Evolutionary conservation across 805 yeast species (phyloP).

Genomic region (Candida ascalaphidarum): DNA sequence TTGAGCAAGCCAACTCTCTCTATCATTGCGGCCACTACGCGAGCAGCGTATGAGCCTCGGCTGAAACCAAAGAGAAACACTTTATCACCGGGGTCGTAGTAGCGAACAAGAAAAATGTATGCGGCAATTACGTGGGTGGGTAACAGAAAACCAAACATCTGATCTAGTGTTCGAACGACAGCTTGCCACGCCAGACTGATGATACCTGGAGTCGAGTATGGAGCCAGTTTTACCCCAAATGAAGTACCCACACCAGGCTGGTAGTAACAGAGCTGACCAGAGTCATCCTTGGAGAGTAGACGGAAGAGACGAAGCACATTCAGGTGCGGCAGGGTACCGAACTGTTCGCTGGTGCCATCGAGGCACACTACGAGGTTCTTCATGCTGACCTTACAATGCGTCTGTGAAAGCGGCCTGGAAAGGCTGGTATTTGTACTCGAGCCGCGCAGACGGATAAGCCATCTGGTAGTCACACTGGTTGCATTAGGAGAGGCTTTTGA

Average conservation of each 20-base stretch:
- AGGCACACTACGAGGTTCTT: slow-evolving; percentile 49
- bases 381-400: too few relatives aligned
- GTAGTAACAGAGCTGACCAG: slow-evolving; percentile 47
- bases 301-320: slow-evolving; percentile 47
- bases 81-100: slow-evolving; percentile 41
- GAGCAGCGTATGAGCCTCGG: slow-evolving; percentile 60
- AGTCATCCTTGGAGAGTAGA: slow-evolving; percentile 38
- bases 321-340: slow-evolving; percentile 47
- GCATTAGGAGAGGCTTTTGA: too few relatives aligned
- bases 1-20: slow-evolving; percentile 54
- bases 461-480: too few relatives aligned
- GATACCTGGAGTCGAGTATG: slow-evolving; percentile 20
- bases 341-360: slow-evolving; percentile 56
- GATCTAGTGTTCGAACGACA: slow-evolving; percentile 20
- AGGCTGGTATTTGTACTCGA: too few relatives aligned
- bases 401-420: too few relatives aligned
- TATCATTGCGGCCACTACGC: slow-evolving; percentile 59
- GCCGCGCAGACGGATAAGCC: too few relatives aligned
- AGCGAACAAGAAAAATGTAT: slow-evolving; percentile 41
- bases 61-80: slow-evolving; percentile 52
- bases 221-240: slow-evolving; percentile 44
- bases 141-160: slow-evolving; percentile 45
- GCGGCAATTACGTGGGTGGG: slow-evolving; percentile 53
- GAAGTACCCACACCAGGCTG: too few relatives aligned
- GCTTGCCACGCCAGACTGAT: slow-evolving; percentile 6